Evolutionary conservation across 1,284 basidiomycete genomes (phyloP), one percentile per base, ranked within the genome.

Genomic region (Meripilus lineatus): DNA sequence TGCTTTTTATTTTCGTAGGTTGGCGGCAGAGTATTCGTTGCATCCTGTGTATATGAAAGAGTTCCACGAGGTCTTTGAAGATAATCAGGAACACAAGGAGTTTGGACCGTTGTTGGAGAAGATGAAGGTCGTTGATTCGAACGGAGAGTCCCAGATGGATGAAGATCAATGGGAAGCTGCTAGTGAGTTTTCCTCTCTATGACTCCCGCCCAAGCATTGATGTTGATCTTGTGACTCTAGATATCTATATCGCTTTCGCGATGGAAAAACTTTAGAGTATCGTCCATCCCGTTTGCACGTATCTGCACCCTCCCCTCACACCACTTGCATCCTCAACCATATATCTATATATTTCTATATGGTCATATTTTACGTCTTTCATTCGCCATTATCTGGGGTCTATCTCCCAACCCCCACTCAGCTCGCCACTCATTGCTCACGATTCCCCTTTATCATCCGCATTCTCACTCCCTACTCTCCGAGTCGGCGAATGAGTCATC

Each of bases 121-220:
- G 50, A 97, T 97, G 93, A 88, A 83, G 49, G 93, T 97, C 26
- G 77, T 93, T 34, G 84, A 95, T 58, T 63, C 72, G 17, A 72
- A 85, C 35, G 93, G 93, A 2, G 86, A 87, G 64, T 92, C 88
- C 54, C 71, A 89, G 43, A 94, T 97, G 89, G 81, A 92, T 52
- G 84, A 86, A 53, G 85, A 91, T 55, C 93, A 97, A 64, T 95
- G 93, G 90, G 92, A 95, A 58, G 93, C 93, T 50, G 90, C 92
- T 14, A 95, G 93, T 96, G 64, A 67, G 93, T n/a, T 81, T 32
- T 22, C 21, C 32, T 34, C 2, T 50, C 44, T 33, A 18, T 30
- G 15, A 32, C 48, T 4, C 43, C 44, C 6, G 28, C 32, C 40
- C 23, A 18, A 13, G 21, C 3, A 21, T 30, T 18, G 3, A 3